Evolutionary conservation across 2,329 filamentous ascomycete species (phyloP).

Genomic region (Neodidymelliopsis sp.): DNA sequence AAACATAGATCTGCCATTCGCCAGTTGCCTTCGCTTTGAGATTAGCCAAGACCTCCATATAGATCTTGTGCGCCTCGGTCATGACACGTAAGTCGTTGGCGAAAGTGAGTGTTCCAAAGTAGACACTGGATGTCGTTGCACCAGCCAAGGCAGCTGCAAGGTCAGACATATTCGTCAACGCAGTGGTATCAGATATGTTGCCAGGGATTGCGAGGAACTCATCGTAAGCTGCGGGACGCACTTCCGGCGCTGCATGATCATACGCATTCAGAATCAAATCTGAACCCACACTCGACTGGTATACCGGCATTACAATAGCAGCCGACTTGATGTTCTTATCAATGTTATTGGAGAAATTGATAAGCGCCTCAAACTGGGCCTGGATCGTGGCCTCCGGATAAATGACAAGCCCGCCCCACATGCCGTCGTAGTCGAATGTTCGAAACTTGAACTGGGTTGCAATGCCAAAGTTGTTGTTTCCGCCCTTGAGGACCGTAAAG

Average conservation of each 20-base stretch:
- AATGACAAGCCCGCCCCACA: slow-evolving; percentile 48
- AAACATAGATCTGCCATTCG: slow-evolving; percentile 44
- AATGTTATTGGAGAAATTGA: slow-evolving; percentile 29
- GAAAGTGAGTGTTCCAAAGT: slow-evolving; percentile 39
- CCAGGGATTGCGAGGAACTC: slow-evolving; percentile 36
- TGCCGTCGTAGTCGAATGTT: slow-evolving; percentile 30
- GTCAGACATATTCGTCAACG: slow-evolving; percentile 34
- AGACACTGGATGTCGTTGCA: slow-evolving; percentile 24
- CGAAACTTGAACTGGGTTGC: slow-evolving; percentile 40
- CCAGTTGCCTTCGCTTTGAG: slow-evolving; percentile 38
- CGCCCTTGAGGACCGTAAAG: slow-evolving; percentile 44
- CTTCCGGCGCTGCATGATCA: slow-evolving; percentile 29
- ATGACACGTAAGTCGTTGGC: slow-evolving; percentile 48
- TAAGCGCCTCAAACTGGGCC: slow-evolving; percentile 32
- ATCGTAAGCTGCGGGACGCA: slow-evolving; percentile 26
- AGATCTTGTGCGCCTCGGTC: slow-evolving; percentile 50
- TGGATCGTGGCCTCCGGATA: slow-evolving; percentile 26
- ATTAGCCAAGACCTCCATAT: slow-evolving; percentile 48
- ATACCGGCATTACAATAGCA: slow-evolving; percentile 29
- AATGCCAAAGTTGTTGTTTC: slow-evolving; percentile 46
- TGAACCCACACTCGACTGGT: slow-evolving; percentile 20
- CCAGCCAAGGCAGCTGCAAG: slow-evolving; percentile 30
- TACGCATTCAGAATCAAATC: slow-evolving; percentile 33
- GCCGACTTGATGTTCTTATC: slow-evolving; percentile 27
- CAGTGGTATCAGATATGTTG: slow-evolving; percentile 32